Evolutionary conservation across 2,329 filamentous ascomycete genomes (phyloP), one percentile per base, ranked within the genome.

Genomic region (Fulvia fulva): DNA sequence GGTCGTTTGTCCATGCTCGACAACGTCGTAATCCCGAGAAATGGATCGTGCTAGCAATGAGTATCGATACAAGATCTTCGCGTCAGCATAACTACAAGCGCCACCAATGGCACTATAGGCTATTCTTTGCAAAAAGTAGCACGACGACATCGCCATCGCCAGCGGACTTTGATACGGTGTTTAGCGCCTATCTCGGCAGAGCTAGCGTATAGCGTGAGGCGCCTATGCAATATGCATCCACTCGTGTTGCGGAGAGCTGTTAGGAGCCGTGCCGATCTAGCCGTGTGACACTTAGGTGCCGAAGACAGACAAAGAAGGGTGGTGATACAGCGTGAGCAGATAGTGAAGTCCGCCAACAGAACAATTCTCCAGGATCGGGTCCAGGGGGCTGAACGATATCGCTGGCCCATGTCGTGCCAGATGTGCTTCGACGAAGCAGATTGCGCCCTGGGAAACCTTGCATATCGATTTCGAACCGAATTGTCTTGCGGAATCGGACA

Each of bases 141-240:
- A n/a, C 23, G 47, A 50, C 47, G 47, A 50, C 25, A 50, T 50
- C 47, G 47, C 47, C 12, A n/a, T 50, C 7, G 9, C 11, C n/a
- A 19, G 11, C 47, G 47, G 47, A 50, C 22, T 50, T 50, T 50
- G 47, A 12, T 32, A 26, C 47, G 47, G 47, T 32, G 23, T 28
- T 50, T 50, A 50, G 47, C 25, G 47, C 47, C 47, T 28, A 50
- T 28, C 11, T 50, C 23, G 47, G 47, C 47, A 21, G 16, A 50
- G 26, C 47, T 50, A 50, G 47, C n/a, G n/a, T 9, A 32, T 50
- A 50, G 47, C 26, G 47, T 32, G 25, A n/a, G 12, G 47, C 47
- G 47, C n/a, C 26, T n/a, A 50, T 50, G 47, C 47, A 50, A 50
- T 11, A 30, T 16, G 26, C n/a, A 50, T 50, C 47, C 47, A 50